These are phyloP conservation scores for Termitomyces sp. DNA, from an alignment of 768 basidiomycete species.

Conservation along the genomic window DNA sequence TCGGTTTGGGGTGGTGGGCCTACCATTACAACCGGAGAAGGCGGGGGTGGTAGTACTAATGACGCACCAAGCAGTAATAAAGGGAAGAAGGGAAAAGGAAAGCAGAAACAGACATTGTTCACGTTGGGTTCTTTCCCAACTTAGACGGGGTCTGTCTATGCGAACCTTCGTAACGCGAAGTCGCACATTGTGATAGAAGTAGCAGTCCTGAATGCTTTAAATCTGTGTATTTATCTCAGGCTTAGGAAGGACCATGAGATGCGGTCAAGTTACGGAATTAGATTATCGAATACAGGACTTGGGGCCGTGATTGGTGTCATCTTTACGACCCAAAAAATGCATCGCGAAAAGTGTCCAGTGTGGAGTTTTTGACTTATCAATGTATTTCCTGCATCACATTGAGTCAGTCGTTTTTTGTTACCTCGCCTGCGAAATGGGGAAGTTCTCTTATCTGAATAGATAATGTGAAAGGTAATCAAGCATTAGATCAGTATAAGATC, in stretches of 20 bases:
- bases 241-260: not conserved
- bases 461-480: too few species aligned
- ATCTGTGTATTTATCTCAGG: not conserved
- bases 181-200: not conserved
- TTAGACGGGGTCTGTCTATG: not conserved
- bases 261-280: too few species aligned
- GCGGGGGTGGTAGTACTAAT: conserved; percentile 4
- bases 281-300: too few species aligned
- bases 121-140: conserved; percentile 47
- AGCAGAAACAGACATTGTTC: conserved; percentile 83
- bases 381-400: not conserved
- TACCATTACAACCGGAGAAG: conserved; percentile 4
- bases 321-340: not conserved
- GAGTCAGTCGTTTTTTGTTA: too few species aligned
- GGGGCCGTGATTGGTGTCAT: not conserved
- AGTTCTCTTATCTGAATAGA: too few species aligned
- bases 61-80: conserved; percentile 24
- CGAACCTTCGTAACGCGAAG: not conserved
- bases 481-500: too few species aligned
- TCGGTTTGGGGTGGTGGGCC: conserved; percentile 34
- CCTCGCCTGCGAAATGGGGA: too few species aligned
- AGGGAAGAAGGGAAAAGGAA: conserved; percentile 74
- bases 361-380: not conserved
- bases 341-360: not conserved
- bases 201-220: too few species aligned